Evolutionary conservation across 106 monocot genomes (phyloP).

Genomic region (Phalaenopsis aphrodite): DNA sequence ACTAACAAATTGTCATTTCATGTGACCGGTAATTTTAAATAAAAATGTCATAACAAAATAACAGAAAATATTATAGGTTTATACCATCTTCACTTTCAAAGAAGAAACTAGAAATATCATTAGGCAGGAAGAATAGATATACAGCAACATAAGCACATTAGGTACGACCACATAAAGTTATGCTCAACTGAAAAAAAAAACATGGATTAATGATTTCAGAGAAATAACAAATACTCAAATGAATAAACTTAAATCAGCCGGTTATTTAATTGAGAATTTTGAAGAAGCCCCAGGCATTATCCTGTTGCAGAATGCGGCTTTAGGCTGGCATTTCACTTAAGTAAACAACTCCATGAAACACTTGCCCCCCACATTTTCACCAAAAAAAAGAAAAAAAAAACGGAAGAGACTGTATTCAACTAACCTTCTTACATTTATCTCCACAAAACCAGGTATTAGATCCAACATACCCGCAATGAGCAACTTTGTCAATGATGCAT

Average conservation of each 20-base stretch:
- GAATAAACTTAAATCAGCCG: neutral
- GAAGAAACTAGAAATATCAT: neutral
- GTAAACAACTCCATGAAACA: too few species aligned
- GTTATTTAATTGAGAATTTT: neutral
- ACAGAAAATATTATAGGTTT: neutral
- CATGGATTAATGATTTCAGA: neutral
- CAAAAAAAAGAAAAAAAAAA: neutral
- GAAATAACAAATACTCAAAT: neutral
- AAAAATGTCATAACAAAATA: neutral
- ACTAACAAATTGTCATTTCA: neutral
- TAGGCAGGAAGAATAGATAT: neutral
- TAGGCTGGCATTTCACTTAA: neutral
- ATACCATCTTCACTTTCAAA: neutral
- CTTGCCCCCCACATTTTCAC: too few species aligned
- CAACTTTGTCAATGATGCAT: slow-evolving; percentile 35
- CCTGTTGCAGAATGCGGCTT: neutral
- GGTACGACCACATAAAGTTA: too few species aligned
- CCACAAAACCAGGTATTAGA: slow-evolving; percentile 72
- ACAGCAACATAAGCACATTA: neutral
- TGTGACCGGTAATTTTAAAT: neutral
- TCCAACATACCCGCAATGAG: slow-evolving; percentile 17
- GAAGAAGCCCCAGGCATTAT: neutral
- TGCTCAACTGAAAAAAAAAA: too few species aligned
- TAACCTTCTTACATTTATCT: slow-evolving; percentile 64
- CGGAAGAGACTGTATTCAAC: neutral